These are phyloP conservation scores for Hemisphaericaspora lyxosophila DNA, from an alignment of 1,139 yeast species.

Conservation along the genomic window DNA sequence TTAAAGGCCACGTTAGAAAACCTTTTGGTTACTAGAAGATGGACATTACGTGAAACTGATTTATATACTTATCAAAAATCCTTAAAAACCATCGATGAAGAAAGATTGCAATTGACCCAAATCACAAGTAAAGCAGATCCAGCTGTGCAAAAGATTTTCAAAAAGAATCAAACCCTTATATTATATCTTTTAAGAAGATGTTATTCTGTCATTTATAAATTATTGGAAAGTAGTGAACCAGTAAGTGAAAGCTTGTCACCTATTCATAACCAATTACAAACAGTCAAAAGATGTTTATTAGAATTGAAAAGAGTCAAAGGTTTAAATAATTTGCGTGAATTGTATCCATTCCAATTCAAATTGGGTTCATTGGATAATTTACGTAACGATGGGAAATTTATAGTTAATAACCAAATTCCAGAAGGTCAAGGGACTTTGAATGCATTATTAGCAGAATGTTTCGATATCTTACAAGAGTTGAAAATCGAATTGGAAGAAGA, in stretches of 20 bases:
- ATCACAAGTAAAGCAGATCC: slow-evolving; percentile 6
- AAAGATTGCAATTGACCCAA: slow-evolving; percentile 44
- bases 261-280: slow-evolving; percentile 85
- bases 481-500: slow-evolving; percentile 82
- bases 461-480: slow-evolving; percentile 87
- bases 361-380: slow-evolving; percentile 84
- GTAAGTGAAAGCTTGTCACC: slow-evolving; percentile 92
- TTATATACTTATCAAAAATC: slow-evolving; percentile 76
- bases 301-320: slow-evolving; percentile 95
- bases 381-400: slow-evolving; percentile 87
- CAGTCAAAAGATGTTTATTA: slow-evolving; percentile 83
- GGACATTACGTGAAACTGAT: slow-evolving; percentile 97
- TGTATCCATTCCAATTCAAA: slow-evolving; percentile 94
- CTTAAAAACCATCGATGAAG: slow-evolving; percentile 69
- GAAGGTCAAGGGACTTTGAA: slow-evolving; percentile 95
- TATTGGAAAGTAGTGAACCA: slow-evolving; percentile 90
- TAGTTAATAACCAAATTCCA: slow-evolving; percentile 83
- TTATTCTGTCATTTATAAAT: slow-evolving; percentile 82
- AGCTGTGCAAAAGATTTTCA: slow-evolving; percentile 19
- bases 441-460: slow-evolving; percentile 89
- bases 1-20: slow-evolving; percentile 77
- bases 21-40: slow-evolving; percentile 83
- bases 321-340: slow-evolving; percentile 76
- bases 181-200: slow-evolving; percentile 83
- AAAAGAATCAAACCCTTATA: slow-evolving; percentile 58